A percentile compares a stretch with the other conserved stretches of the same genome.
Evolutionary conservation across 345 rosid species (phyloP).

Genomic region (Heritiera fomes): DNA sequence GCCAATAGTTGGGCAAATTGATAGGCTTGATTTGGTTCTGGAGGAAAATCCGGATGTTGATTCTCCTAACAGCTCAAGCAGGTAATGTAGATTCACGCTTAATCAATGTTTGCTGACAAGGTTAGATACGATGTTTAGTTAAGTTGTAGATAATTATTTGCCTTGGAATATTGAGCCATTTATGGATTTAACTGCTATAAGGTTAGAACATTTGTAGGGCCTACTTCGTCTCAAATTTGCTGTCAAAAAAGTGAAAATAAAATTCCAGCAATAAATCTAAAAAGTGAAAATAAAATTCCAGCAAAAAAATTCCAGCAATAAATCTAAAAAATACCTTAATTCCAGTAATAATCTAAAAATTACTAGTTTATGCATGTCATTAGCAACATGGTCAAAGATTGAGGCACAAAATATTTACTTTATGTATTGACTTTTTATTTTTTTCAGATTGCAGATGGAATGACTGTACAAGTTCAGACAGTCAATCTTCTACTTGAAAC

Average conservation of each 20-base stretch:
- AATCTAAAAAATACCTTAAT: neutral
- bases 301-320: neutral
- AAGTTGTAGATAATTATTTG: neutral
- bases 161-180: neutral
- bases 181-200: neutral
- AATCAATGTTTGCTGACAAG: constrained; percentile 76
- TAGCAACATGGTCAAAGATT: constrained; percentile 10
- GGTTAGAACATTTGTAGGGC: constrained; percentile 4
- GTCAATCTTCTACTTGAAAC: too few relatives aligned
- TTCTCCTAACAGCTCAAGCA: too few relatives aligned
- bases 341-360: too few relatives aligned
- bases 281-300: neutral
- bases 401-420: constrained; percentile 16
- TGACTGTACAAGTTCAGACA: too few relatives aligned
- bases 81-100: too few relatives aligned
- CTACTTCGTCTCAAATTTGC: neutral
- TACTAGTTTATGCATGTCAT: neutral
- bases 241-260: too few relatives aligned
- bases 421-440: constrained; percentile 19
- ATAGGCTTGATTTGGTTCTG: too few relatives aligned
- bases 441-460: too few relatives aligned
- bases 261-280: too few relatives aligned
- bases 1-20: too few relatives aligned
- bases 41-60: too few relatives aligned
- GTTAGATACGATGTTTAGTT: constrained; percentile 41